Conservation (phyloP, 78 protist species). For the Cavenderia fasciculata region DNA sequence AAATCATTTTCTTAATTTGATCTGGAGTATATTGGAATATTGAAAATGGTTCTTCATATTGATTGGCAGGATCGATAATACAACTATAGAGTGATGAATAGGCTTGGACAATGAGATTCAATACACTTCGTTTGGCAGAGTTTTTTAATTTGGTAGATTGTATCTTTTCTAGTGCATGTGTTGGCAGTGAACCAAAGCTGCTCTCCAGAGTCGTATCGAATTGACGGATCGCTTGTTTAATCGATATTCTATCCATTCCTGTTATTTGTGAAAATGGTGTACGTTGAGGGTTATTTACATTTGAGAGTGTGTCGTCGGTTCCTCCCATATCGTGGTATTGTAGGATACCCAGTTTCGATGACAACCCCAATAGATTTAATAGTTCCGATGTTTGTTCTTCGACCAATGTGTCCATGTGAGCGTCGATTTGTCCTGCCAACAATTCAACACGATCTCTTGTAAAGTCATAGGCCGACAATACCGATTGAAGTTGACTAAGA, state of each 20-base stretch:
- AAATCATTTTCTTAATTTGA: conserved; percentile 73
- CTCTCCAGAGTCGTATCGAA: conserved; percentile 39
- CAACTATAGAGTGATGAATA: conserved; percentile 49
- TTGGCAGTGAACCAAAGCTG: conserved; percentile 22
- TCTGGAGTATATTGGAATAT: conserved; percentile 72
- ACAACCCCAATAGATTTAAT: conserved; percentile 16
- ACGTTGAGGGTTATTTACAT: too few species aligned
- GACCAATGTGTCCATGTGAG: conserved; percentile 76
- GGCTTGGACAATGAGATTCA: conserved; percentile 23
- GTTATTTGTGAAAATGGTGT: conserved; percentile 36
- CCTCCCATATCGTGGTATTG: conserved; percentile 22
- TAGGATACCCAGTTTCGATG: conserved; percentile 30
- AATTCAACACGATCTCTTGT: conserved; percentile 27
- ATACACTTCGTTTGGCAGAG: conserved; percentile 9
- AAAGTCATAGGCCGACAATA: background rate
- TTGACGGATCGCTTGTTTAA: conserved; percentile 25
- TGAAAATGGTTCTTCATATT: conserved; percentile 56
- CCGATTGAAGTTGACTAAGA: conserved; percentile 2
- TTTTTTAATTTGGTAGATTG: background rate
- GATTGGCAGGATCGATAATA: conserved; percentile 51
- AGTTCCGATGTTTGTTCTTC: conserved; percentile 66
- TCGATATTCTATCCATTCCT: conserved; percentile 56
- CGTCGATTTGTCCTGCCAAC: conserved; percentile 39
- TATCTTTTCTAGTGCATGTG: conserved; percentile 23
- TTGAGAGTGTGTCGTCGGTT: too few species aligned